Evolutionary conservation across 208 protist species (phyloP), one percentile per base, ranked within the genome.

Genomic region (Lotmaria passim): DNA sequence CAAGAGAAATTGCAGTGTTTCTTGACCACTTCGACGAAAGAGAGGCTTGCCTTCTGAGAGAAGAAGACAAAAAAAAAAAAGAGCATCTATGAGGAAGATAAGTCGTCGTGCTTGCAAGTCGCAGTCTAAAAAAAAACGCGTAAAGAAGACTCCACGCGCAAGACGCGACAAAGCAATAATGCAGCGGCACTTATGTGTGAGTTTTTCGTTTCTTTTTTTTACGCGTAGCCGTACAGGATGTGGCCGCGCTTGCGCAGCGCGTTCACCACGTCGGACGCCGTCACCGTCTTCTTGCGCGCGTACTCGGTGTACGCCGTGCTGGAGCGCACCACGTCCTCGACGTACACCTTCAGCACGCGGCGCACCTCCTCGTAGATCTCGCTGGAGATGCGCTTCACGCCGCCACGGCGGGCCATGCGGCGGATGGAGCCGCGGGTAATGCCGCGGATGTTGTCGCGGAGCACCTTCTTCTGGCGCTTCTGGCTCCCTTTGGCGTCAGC

Each of bases 381-480:
- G 52, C 73, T 74, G 39, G 78, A 85, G 82, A 97, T 97, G 75
- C 94, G 87, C 79, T 96, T 96, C 70, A 97, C 91, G 75, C 94
- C 94, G 69, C 94, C 94, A 79, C 94, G 83, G 79, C 94, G 87
- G 52, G 94, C 94, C 48, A 97, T 79, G 81, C 94, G 87, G 81
- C 91, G 86, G 65, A 97, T 94, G 46, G 89, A 88, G 65, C 87
- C 90, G 61, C 86, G 86, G 33, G 86, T 94, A 78, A 94, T 93
- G 77, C 86, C 88, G 66, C 78, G 82, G 55, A 96, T 91, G 80
- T 90, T 91, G 75, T 96, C 91, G 78, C 91, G 86, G 41, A 94
- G 75, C 57, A 90, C 83, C 81, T 93, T 93, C 77, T 92, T 93
- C 76, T 91, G 86, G 73, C 86, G 84, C 81, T 93, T 93, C 80